phyloP scores from a whole-genome alignment of 257 asterid genomes.

The Ophiorrhiza pumila region DNA sequence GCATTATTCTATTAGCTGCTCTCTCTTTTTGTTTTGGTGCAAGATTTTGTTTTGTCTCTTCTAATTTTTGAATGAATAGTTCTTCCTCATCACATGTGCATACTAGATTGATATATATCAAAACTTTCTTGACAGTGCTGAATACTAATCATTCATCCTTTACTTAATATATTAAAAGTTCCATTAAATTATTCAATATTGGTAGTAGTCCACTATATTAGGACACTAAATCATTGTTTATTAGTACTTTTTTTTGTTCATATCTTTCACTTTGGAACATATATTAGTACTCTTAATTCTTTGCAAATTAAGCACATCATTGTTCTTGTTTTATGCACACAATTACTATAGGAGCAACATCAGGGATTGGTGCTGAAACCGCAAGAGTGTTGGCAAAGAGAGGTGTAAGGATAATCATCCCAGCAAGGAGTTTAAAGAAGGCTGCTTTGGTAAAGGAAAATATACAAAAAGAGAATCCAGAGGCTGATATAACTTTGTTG shows the following conservation, averaged over 20 bases:
- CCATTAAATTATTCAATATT: slow-evolving; percentile 1
- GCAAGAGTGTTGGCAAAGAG: slow-evolving; percentile 79
- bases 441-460: slow-evolving; percentile 57
- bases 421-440: slow-evolving; percentile 71
- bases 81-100: slow-evolving; percentile 14
- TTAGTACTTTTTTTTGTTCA: too few relatives aligned
- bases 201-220: slow-evolving; percentile 8
- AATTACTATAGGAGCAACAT: slow-evolving; percentile 64
- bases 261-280: neutral
- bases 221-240: neutral
- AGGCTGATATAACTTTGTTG: slow-evolving; percentile 54
- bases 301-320: neutral
- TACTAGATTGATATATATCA: slow-evolving; percentile 14
- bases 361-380: slow-evolving; percentile 91
- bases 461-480: slow-evolving; percentile 49
- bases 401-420: slow-evolving; percentile 70
- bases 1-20: slow-evolving; percentile 20
- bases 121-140: slow-evolving; percentile 16
- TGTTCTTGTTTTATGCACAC: neutral
- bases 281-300: neutral
- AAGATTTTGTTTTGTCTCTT: slow-evolving; percentile 45
- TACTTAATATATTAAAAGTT: neutral
- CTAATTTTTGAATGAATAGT: slow-evolving; percentile 1
- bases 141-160: slow-evolving; percentile 22
- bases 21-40: slow-evolving; percentile 27